A percentile compares a stretch with the other conserved stretches of the same genome.
Evolutionary conservation across 2,329 filamentous ascomycete genomes (phyloP).

Genomic region (Botrytis tulipae): DNA sequence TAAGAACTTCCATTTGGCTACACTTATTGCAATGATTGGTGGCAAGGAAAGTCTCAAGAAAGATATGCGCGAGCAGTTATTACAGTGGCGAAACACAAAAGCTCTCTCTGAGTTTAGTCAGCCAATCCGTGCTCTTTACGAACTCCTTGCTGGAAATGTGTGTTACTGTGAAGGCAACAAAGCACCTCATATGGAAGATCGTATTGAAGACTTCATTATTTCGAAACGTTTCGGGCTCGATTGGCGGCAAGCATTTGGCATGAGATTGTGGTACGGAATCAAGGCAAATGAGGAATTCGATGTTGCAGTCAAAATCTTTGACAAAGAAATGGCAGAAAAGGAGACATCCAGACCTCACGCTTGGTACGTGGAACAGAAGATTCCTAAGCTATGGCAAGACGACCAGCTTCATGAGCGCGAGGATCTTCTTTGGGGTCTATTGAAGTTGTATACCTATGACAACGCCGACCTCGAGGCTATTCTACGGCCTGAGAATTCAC

Average conservation of each 20-base stretch:
- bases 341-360: conserved; percentile 70
- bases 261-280: conserved; percentile 86
- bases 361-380: conserved; percentile 63
- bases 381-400: conserved; percentile 60
- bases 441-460: conserved; percentile 75
- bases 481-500: conserved; percentile 73
- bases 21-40: conserved; percentile 79
- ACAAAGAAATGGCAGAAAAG: conserved; percentile 67
- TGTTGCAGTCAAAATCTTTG: conserved; percentile 70
- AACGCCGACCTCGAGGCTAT: conserved; percentile 63
- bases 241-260: conserved; percentile 90
- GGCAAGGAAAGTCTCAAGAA: conserved; percentile 65
- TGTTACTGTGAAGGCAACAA: conserved; percentile 77
- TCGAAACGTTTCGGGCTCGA: conserved; percentile 81
- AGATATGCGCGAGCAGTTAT: conserved; percentile 77
- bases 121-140: conserved; percentile 81
- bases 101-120: conserved; percentile 85
- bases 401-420: conserved; percentile 58
- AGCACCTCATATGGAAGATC: conserved; percentile 69
- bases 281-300: conserved; percentile 66
- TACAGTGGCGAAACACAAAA: conserved; percentile 79
- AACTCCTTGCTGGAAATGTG: conserved; percentile 85
- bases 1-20: conserved; percentile 80
- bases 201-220: conserved; percentile 75
- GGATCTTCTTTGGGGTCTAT: conserved; percentile 81